phyloP scores from a whole-genome alignment of 208 protist species.

The Porcisia deanei region DNA sequence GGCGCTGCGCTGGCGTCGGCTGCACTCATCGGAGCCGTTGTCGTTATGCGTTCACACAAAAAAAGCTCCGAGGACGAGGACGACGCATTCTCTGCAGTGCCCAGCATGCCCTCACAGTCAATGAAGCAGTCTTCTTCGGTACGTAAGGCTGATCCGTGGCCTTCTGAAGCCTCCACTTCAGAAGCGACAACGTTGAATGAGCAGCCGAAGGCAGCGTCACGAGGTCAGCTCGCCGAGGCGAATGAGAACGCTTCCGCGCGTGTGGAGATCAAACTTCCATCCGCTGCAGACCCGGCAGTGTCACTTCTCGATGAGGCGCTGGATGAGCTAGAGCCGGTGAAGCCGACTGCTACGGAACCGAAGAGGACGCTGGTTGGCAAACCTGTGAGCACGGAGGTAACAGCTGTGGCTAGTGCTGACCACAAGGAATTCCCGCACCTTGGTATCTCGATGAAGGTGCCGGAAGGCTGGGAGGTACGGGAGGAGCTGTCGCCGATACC shows the following conservation, averaged over 20 bases:
- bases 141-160: neutral
- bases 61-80: conserved; percentile 31
- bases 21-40: conserved; percentile 24
- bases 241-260: neutral
- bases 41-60: conserved; percentile 7
- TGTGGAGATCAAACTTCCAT: neutral
- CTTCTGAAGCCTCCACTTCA: neutral
- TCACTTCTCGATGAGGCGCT: conserved; percentile 33
- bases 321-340: conserved; percentile 22
- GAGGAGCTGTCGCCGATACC: conserved; percentile 77
- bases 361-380: conserved; percentile 2
- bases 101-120: conserved; percentile 5
- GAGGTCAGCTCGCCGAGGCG: neutral
- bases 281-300: conserved; percentile 4
- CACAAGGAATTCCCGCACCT: conserved; percentile 37
- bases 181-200: neutral
- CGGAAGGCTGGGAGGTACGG: conserved; percentile 59
- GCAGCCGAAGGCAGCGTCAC: neutral
- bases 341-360: neutral
- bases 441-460: conserved; percentile 59
- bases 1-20: conserved; percentile 26
- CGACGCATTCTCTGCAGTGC: conserved; percentile 25
- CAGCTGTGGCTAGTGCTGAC: conserved; percentile 3
- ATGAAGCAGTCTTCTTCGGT: conserved; percentile 14
- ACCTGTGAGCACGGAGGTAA: neutral